phyloP scores from a whole-genome alignment of 108 stramenopile species.

The Epithemia pelagica region DNA sequence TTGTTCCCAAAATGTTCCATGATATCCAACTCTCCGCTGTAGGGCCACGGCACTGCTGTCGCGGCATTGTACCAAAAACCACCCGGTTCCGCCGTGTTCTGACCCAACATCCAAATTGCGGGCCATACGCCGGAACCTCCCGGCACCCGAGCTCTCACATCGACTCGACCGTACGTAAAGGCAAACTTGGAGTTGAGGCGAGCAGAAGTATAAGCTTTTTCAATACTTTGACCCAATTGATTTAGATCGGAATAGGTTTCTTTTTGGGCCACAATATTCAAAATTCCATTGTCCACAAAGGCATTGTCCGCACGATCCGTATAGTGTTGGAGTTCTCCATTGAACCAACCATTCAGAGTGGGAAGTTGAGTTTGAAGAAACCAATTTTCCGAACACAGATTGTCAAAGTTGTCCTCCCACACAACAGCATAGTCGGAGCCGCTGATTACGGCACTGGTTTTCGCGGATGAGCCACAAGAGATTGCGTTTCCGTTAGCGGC shows the following conservation, averaged over 20 bases:
- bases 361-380: background rate
- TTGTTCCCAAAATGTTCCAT: background rate
- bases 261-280: background rate
- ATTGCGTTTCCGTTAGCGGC: too few relatives aligned
- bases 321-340: background rate
- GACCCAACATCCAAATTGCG: background rate
- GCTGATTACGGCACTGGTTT: too few relatives aligned
- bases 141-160: background rate
- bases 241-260: background rate
- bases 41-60: background rate
- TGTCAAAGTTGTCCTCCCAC: slow-evolving; percentile 3
- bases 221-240: background rate
- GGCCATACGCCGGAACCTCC: background rate
- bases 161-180: background rate
- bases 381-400: background rate
- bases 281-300: background rate
- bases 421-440: background rate
- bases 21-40: background rate
- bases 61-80: background rate
- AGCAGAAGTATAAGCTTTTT: background rate
- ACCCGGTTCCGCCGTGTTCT: background rate
- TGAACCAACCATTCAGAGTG: background rate
- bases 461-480: too few relatives aligned
- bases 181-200: background rate
- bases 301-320: background rate